Base-by-base conservation (phyloP, 202 grass and related monocot genomes). In the Digitaria exilis region DNA sequence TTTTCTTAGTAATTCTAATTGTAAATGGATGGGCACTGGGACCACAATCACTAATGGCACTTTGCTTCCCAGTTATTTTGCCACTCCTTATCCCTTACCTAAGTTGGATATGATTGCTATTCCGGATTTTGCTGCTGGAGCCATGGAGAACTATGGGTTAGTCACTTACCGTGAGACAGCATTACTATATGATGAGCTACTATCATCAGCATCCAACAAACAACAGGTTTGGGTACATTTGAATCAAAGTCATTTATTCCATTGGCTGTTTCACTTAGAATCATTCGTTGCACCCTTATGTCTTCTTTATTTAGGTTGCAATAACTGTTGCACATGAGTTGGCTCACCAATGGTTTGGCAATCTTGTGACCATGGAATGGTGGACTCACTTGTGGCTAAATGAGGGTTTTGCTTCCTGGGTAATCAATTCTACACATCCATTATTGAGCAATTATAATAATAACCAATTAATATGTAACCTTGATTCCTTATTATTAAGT, bases 341-440 rank as follows among this genome's bases (percentile, higher is more conserved):
- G 84, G 95, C 95, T 44, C 95, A 97, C 73, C 95, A 97, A 64
- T 97, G 95, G 92, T 95, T 97, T 93, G 95, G 92, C 29, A 97
- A 97, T 86, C 95, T 95, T 80, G 92, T 97, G 61, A 97, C 95
- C 21, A 95, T 97, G 95, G 92, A 97, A 85, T 97, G 95, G 95
- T 97, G 95, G 92, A 97, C 88, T 43, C 86, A 97, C 69, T 87
- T 97, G 77, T 97, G 95, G 95, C 86, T 97, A 73, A 97, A 97
- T 22, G 95, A 97, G 80, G 95, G 92, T 48, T 97, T 97, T 80
- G 95, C 95, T 65, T 86, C 88, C 39, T 97, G 95, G 92, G 92
- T 97, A 97, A 85, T 65, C 62, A 30, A 75, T 74, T 55, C 26
- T 48, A 14, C 37, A 18, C 17, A 2, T 9, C 17, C 3, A 14